Conservation (phyloP, 805 yeast genomes). For the Yamadazyma takamatsuzukensis region DNA sequence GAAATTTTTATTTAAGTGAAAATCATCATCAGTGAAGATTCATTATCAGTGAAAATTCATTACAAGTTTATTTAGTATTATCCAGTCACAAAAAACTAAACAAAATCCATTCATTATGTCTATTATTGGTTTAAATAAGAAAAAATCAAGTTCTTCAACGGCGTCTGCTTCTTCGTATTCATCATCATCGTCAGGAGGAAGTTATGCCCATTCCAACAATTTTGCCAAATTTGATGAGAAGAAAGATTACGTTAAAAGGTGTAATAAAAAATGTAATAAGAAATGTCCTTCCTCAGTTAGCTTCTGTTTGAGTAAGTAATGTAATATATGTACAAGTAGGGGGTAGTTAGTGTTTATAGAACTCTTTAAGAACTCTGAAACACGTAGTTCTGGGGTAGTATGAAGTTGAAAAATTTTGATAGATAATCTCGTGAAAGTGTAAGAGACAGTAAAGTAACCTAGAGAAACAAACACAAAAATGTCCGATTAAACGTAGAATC, state of each 20-base stretch:
- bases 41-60: too few relatives aligned
- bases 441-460: too few relatives aligned
- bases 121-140: conserved; percentile 19
- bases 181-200: conserved; percentile 1
- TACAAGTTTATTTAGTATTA: too few relatives aligned
- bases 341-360: not conserved
- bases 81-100: too few relatives aligned
- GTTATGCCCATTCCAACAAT: conserved; percentile 12
- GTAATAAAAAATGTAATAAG: conserved; percentile 22
- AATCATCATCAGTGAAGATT: too few relatives aligned
- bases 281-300: conserved; percentile 30
- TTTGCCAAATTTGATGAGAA: conserved; percentile 42
- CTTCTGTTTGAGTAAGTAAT: conserved; percentile 38
- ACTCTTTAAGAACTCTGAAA: not conserved
- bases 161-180: conserved; percentile 13
- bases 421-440: too few relatives aligned
- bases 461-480: conserved; percentile 1
- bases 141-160: conserved; percentile 22
- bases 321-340: conserved; percentile 10
- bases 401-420: too few relatives aligned
- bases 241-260: conserved; percentile 42
- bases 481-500: conserved; percentile 14
- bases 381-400: too few relatives aligned
- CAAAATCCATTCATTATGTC: conserved; percentile 16
- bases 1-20: too few relatives aligned